phyloP scores from a whole-genome alignment of 192 early-diverging fungal species.

The Backusella tarrabulga region DNA sequence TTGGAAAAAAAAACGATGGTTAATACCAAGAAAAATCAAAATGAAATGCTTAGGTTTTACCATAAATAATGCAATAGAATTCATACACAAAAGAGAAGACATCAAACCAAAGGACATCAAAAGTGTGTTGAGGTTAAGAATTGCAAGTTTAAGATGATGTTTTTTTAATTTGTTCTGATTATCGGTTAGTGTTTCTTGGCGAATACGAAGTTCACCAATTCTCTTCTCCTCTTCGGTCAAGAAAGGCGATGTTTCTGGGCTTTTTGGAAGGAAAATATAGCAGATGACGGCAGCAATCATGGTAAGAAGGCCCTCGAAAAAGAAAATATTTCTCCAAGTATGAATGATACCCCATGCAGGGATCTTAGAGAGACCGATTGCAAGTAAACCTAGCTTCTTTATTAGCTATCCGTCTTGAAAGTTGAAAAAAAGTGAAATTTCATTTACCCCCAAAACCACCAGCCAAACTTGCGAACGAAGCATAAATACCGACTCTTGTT shows the following conservation, averaged over 20 bases:
- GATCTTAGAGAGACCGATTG: not conserved
- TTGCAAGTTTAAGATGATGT: constrained; percentile 31
- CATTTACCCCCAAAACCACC: not conserved
- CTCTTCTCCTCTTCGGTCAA: constrained; percentile 39
- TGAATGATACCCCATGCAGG: constrained; percentile 14
- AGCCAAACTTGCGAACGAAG: not conserved
- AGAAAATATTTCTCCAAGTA: constrained; percentile 15
- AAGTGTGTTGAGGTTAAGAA: not conserved
- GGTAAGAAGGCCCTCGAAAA: constrained; percentile 6
- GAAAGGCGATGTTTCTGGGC: constrained; percentile 35
- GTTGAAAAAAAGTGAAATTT: too few species aligned
- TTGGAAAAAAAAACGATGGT: not conserved
- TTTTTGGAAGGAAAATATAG: constrained; percentile 43
- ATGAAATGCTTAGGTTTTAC: not conserved
- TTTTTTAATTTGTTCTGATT: constrained; percentile 35
- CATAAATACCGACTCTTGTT: not conserved
- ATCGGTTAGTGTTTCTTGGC: constrained; percentile 38
- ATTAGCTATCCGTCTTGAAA: too few species aligned
- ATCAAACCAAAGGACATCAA: constrained; percentile 16
- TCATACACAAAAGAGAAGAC: constrained; percentile 11
- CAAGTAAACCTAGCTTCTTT: not conserved
- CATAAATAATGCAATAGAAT: constrained; percentile 13
- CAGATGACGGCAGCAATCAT: constrained; percentile 7
- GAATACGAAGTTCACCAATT: constrained; percentile 32
- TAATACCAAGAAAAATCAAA: not conserved